Conservation (phyloP, 768 basidiomycete genomes). For the Trametes cinnabarina region DNA sequence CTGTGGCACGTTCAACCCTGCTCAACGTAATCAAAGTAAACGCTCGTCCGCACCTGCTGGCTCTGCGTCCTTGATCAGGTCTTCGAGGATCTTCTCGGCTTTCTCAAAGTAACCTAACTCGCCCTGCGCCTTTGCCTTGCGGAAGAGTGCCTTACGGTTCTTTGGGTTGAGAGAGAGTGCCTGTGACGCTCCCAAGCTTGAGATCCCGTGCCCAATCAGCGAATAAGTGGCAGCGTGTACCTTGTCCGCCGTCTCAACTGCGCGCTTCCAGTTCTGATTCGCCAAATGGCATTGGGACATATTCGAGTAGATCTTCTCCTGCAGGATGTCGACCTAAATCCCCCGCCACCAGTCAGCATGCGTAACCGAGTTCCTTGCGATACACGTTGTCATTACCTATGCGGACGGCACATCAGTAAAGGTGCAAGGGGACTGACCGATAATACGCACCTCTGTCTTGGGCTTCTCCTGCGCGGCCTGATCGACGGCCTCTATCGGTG, state of each 20-base stretch:
- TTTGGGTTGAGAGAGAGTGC: constrained; percentile 70
- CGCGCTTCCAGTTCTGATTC: constrained; percentile 75
- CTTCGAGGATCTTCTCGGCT: constrained; percentile 61
- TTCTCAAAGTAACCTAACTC: constrained; percentile 77
- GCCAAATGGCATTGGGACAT: constrained; percentile 85
- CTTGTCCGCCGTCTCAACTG: constrained; percentile 79
- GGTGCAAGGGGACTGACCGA: no score
- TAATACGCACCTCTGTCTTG: constrained; percentile 58
- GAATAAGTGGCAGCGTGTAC: constrained; percentile 31
- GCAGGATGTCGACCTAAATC: constrained; percentile 62
- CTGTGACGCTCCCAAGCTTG: constrained; percentile 34
- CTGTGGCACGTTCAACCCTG: background rate
- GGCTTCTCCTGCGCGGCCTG: constrained; percentile 40
- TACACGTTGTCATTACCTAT: background rate
- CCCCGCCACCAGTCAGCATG: background rate
- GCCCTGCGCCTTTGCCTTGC: constrained; percentile 77
- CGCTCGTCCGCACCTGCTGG: constrained; percentile 19
- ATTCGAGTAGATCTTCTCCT: constrained; percentile 83
- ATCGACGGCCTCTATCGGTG: constrained; percentile 11
- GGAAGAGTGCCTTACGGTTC: constrained; percentile 77
- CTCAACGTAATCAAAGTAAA: background rate
- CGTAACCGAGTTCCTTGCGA: background rate
- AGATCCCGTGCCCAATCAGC: no score
- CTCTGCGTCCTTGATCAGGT: constrained; percentile 62
- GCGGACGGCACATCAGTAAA: background rate